Evolutionary conservation across 257 asterid genomes (phyloP).

Genomic region (Penstemon barbatus): DNA sequence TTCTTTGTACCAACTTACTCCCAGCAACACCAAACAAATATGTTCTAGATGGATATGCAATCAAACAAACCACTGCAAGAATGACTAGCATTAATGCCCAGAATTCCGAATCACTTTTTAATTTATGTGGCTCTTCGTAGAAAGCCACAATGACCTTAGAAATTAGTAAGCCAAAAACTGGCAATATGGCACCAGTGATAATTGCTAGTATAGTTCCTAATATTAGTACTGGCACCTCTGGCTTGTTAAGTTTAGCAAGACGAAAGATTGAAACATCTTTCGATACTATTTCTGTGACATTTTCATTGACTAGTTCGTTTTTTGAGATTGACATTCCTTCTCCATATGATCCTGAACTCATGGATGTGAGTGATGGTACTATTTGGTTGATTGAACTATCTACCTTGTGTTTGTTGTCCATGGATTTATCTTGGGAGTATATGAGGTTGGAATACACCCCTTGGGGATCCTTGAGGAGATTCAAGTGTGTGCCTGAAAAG

Average conservation of each 20-base stretch:
- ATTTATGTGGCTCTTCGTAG: conserved; percentile 42
- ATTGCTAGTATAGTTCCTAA: conserved; percentile 36
- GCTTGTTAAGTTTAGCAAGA: conserved; percentile 49
- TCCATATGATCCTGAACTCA: conserved; percentile 51
- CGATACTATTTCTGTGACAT: conserved; percentile 25
- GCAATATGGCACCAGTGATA: conserved; percentile 41
- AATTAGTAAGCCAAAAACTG: conserved; percentile 38
- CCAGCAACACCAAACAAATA: conserved; percentile 47
- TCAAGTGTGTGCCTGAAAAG: conserved; percentile 44
- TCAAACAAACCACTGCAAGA: conserved; percentile 35
- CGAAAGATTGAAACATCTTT: conserved; percentile 40
- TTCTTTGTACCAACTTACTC: conserved; percentile 41
- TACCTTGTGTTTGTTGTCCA: conserved; percentile 33
- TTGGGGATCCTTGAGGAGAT: conserved; percentile 40
- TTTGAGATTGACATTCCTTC: conserved; percentile 31
- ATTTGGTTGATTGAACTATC: conserved; percentile 25
- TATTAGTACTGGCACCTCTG: conserved; percentile 42
- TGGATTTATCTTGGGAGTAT: conserved; percentile 33
- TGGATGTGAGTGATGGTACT: too few relatives aligned
- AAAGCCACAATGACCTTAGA: conserved; percentile 38
- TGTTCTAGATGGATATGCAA: conserved; percentile 36
- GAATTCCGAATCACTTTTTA: conserved; percentile 43
- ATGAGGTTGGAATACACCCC: conserved; percentile 48
- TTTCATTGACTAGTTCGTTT: conserved; percentile 8
- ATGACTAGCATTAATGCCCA: conserved; percentile 50